Conservation (phyloP, 2,329 filamentous ascomycete species). For the Colletotrichum tamarilloi region DNA sequence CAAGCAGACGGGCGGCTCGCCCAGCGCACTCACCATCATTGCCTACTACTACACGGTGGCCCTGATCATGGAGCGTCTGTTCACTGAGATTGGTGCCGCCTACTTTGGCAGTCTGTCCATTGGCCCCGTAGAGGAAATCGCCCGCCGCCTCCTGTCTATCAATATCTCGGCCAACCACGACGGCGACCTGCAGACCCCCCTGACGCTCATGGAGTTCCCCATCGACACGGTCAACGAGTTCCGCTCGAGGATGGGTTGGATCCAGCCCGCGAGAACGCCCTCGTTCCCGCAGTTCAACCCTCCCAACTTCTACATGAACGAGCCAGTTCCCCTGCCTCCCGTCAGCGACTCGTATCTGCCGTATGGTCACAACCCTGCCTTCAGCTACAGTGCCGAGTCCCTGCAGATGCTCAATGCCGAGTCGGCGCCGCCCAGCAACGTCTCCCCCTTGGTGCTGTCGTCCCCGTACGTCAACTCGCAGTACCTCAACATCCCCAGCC, state of each 20-base stretch:
- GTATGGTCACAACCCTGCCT: slow-evolving; percentile 66
- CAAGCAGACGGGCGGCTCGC: slow-evolving; percentile 79
- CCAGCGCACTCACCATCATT: slow-evolving; percentile 83
- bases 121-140: slow-evolving; percentile 86
- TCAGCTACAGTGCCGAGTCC: slow-evolving; percentile 74
- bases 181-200: slow-evolving; percentile 68
- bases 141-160: slow-evolving; percentile 77
- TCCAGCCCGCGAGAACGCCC: slow-evolving; percentile 66
- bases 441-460: slow-evolving; percentile 67
- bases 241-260: slow-evolving; percentile 76
- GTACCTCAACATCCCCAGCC: slow-evolving; percentile 73
- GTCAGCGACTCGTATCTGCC: slow-evolving; percentile 58
- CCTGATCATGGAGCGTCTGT: slow-evolving; percentile 88
- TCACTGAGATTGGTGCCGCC: slow-evolving; percentile 88
- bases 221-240: slow-evolving; percentile 77
- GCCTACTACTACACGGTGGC: slow-evolving; percentile 93
- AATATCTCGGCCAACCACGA: slow-evolving; percentile 69
- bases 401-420: slow-evolving; percentile 66
- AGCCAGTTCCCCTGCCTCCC: slow-evolving; percentile 55
- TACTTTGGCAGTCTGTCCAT: slow-evolving; percentile 88
- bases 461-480: slow-evolving; percentile 66
- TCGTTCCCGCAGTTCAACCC: slow-evolving; percentile 71
- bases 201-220: slow-evolving; percentile 78
- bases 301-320: slow-evolving; percentile 63
- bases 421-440: slow-evolving; percentile 56